Evolutionary conservation across 441 rosid species (phyloP).

Genomic region (Metrosideros polymorpha): DNA sequence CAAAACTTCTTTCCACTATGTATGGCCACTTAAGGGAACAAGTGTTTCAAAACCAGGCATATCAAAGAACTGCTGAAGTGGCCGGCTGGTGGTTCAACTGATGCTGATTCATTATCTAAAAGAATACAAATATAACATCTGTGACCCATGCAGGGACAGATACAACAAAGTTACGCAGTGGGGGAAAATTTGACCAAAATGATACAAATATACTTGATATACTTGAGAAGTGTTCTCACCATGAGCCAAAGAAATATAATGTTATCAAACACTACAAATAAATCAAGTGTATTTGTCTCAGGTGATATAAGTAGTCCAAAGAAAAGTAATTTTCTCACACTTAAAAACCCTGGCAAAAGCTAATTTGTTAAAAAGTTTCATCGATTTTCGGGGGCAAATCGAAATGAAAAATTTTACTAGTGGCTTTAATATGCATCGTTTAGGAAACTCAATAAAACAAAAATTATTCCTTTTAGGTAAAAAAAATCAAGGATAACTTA

Average conservation of each 20-base stretch:
- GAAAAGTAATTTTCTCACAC: background rate
- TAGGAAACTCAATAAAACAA: background rate
- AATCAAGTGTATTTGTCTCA: background rate
- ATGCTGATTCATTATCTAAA: background rate
- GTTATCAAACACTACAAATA: background rate
- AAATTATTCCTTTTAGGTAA: background rate
- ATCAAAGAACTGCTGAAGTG: background rate
- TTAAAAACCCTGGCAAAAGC: background rate
- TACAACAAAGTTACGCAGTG: fast-evolving
- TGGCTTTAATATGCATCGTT: background rate
- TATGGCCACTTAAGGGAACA: background rate
- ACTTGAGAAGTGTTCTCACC: background rate
- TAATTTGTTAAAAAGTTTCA: background rate
- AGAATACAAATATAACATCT: background rate
- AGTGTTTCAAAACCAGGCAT: background rate
- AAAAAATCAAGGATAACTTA: background rate
- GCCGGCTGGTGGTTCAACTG: background rate
- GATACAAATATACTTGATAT: background rate
- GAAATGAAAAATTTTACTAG: background rate
- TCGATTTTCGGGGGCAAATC: background rate
- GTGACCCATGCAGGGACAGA: background rate
- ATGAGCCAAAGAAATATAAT: background rate
- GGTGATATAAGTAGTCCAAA: background rate
- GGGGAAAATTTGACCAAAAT: background rate
- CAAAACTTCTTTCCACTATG: background rate